These are phyloP conservation scores for Sarcocystis neurona DNA, from an alignment of 169 alveolate genomes.

Conservation along the genomic window DNA sequence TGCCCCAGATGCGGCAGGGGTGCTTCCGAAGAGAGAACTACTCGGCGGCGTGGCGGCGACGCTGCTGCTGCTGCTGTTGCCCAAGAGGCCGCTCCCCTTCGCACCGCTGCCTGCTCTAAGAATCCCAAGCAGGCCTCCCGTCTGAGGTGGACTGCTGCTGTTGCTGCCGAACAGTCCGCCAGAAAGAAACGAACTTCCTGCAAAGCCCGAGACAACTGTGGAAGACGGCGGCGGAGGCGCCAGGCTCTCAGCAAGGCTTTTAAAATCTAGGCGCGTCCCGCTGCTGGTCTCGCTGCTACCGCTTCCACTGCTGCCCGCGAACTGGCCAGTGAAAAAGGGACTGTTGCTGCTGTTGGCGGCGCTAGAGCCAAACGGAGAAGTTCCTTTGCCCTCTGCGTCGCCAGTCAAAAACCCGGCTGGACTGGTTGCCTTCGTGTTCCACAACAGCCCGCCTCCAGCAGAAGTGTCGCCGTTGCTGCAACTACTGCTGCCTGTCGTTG, in stretches of 20 bases:
- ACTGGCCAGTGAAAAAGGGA: too few species aligned
- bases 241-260: conserved; percentile 9
- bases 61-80: background rate
- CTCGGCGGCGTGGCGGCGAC: background rate
- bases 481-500: too few species aligned
- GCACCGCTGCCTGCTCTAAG: background rate
- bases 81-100: background rate
- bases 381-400: too few species aligned
- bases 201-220: conserved; percentile 17
- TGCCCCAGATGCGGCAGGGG: too few species aligned
- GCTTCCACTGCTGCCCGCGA: too few species aligned
- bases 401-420: background rate
- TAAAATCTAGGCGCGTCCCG: conserved; percentile 1
- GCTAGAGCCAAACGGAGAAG: too few species aligned
- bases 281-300: too few species aligned
- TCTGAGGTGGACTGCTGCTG: background rate
- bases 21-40: too few species aligned
- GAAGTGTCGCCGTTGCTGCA: too few species aligned
- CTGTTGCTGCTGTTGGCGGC: too few species aligned
- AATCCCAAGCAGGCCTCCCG: too few species aligned
- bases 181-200: conserved; percentile 18
- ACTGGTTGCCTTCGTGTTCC: background rate
- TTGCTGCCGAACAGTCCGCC: conserved; percentile 22
- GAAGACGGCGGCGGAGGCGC: conserved; percentile 21
- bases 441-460: background rate